Evolutionary conservation across 2,329 filamentous ascomycete species (phyloP), one percentile per base, ranked within the genome.

Genomic region (Rutstroemia sp.): DNA sequence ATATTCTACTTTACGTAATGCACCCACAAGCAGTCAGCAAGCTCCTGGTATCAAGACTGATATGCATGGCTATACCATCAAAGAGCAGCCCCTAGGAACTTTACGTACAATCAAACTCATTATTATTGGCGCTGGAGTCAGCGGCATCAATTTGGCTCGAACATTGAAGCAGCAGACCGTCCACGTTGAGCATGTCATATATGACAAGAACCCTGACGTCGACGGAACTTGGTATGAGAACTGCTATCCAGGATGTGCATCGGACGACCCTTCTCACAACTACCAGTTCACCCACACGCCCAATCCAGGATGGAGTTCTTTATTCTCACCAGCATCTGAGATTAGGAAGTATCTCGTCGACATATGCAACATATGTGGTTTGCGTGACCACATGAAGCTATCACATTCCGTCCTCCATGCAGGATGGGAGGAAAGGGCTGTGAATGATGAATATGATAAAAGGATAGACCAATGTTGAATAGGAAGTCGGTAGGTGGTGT

Each of bases 261-360:
- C 79, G 64, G 80, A 82, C 65, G 74, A 82, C 30, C 79, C 63
- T n/a, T 59, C 63, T 10, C 81, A 84, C 69, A 82, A 79, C 67
- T 85, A 85, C 64, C 81, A 82, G 64, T 84, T 82, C 64, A 79
- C 79, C 2, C 85, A 79, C 77, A 74, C 77, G 54, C 79, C 77
- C 2, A 85, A 85, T 65, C 76, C 75, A 6, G 74, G 76, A 41
- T 86, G 83, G 82, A 74, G 75, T 18, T 76, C 77, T 55, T 81
- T 84, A 65, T 84, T 80, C 63, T 73, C 79, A 0, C 70, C 74
- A 0, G 77, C 77, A 0, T 70, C 71, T 0, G 82, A 86, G 64
- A 85, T 86, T 44, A 72, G 75, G 42, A 69, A 71, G 2, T 85
- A 85, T 58, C 73, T 85, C 25, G 69, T 73, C 52, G 62, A 64